Percentiles rank a stretch among this genome's conserved stretches.
These are phyloP conservation scores for Zhuliangozyma blackwelliae DNA, from an alignment of 1,139 yeast species.

Conservation along the genomic window DNA sequence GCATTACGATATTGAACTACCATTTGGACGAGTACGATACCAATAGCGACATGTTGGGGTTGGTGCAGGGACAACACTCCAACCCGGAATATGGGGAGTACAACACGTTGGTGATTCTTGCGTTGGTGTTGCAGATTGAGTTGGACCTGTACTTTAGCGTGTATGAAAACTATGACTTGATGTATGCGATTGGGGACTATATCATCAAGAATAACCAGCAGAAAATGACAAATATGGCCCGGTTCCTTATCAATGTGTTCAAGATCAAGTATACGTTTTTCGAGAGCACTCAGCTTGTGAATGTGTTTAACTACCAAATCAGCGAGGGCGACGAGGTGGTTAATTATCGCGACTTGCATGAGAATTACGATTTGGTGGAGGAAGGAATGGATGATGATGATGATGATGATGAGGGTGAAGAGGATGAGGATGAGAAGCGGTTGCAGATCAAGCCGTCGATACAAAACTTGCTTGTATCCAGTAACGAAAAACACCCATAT, in stretches of 20 bases:
- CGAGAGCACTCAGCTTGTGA: constrained; percentile 39
- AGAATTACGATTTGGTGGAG: constrained; percentile 28
- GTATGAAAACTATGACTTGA: constrained; percentile 39
- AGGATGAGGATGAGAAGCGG: constrained; percentile 1
- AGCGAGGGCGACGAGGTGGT: constrained; percentile 25
- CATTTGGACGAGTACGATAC: constrained; percentile 43
- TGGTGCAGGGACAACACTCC: constrained; percentile 4
- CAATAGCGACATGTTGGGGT: constrained; percentile 14
- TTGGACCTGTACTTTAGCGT: constrained; percentile 36
- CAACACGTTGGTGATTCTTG: constrained; percentile 23
- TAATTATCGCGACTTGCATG: constrained; percentile 34
- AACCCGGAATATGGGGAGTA: constrained; percentile 15
- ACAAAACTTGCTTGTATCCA: constrained; percentile 14
- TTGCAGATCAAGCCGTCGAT: constrained; percentile 15
- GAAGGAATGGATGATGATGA: constrained; percentile 15
- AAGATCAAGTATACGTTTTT: constrained; percentile 27
- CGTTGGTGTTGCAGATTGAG: constrained; percentile 35
- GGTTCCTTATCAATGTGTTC: constrained; percentile 25
- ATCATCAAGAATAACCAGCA: constrained; percentile 22
- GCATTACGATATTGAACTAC: constrained; percentile 31
- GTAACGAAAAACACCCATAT: constrained; percentile 8
- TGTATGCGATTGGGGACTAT: constrained; percentile 42
- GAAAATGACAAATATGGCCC: constrained; percentile 14
- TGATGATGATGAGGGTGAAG: constrained; percentile 12
- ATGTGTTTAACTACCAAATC: constrained; percentile 35